Evolutionary conservation across 2,329 filamentous ascomycete species (phyloP).

Genomic region (Cercospora citrullina): DNA sequence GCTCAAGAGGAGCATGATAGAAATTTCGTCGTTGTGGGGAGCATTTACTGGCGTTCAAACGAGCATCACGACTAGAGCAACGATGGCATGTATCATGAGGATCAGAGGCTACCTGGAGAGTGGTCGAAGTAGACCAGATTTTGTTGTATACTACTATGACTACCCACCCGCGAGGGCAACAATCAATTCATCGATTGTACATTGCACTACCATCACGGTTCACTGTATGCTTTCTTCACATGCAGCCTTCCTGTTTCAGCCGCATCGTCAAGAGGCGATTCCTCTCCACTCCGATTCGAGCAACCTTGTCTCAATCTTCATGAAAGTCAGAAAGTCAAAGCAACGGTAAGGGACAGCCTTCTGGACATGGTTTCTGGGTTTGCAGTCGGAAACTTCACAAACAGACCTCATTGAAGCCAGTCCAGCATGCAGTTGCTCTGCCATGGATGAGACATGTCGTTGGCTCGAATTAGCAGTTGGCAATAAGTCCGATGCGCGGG

Average conservation of each 20-base stretch:
- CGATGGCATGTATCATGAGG: constrained; percentile 20
- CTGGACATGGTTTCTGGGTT: not conserved
- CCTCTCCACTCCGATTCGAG: not conserved
- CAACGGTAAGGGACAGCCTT: not conserved
- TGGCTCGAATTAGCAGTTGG: not conserved
- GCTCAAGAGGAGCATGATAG: constrained; percentile 23
- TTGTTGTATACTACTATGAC: not conserved
- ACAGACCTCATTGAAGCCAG: not conserved
- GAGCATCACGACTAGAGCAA: constrained; percentile 21
- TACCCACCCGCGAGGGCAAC: constrained; percentile 7
- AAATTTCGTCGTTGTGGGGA: constrained; percentile 10
- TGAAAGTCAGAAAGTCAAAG: not conserved
- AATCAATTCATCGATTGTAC: not conserved
- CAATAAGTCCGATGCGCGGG: constrained; percentile 1
- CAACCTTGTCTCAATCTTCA: not conserved
- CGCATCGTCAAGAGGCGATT: not conserved
- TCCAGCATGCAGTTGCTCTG: not conserved
- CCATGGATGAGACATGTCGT: constrained; percentile 16
- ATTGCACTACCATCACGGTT: not conserved
- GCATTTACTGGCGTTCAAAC: constrained; percentile 13
- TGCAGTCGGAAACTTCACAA: not conserved
- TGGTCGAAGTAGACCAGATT: constrained; percentile 2
- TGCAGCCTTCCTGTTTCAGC: not conserved
- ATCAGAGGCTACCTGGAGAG: not conserved
- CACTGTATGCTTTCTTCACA: not conserved